Percentiles rank a stretch among this genome's conserved stretches.
Conservation (phyloP, 192 early-diverging fungal genomes). For the Coemansia sp. region DNA sequence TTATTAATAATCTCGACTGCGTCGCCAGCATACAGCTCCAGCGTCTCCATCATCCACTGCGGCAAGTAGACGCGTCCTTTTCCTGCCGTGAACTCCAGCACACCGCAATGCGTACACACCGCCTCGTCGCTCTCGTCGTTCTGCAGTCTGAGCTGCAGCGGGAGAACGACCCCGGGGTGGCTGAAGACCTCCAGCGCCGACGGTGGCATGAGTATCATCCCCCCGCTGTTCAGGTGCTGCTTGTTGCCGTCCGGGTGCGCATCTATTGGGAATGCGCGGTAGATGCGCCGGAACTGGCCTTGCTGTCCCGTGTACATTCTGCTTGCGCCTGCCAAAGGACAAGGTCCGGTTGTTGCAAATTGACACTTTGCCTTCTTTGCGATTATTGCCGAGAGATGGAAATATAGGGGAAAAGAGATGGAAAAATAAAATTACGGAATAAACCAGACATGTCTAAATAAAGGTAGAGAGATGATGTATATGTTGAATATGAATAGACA, state of each 20-base stretch:
- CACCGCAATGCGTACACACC: constrained; percentile 86
- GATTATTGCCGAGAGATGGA: not conserved
- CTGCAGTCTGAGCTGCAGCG: constrained; percentile 87
- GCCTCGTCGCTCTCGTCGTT: constrained; percentile 48
- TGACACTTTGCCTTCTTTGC: not conserved
- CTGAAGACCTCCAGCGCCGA: constrained; percentile 59
- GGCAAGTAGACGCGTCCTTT: constrained; percentile 95
- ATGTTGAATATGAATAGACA: constrained; percentile 1
- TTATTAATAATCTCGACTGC: constrained; percentile 79
- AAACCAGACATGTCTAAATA: not conserved
- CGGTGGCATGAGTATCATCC: constrained; percentile 54
- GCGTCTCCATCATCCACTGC: constrained; percentile 97
- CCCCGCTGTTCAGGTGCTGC: constrained; percentile 47
- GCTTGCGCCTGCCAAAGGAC: too few relatives aligned
- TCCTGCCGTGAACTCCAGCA: constrained; percentile 97
- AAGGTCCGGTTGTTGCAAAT: not conserved
- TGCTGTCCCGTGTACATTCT: constrained; percentile 15
- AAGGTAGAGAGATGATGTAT: not conserved
- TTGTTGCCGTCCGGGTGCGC: constrained; percentile 38
- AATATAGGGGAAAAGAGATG: not conserved
- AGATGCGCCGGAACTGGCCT: constrained; percentile 35
- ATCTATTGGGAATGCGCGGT: constrained; percentile 48
- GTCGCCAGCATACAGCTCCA: constrained; percentile 74
- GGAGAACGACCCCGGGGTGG: constrained; percentile 84
- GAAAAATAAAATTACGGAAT: not conserved